Percentiles rank a stretch among this genome's conserved stretches.
Conservation (phyloP, 176 grass and related monocot species). For the Musa schizocarpa region DNA sequence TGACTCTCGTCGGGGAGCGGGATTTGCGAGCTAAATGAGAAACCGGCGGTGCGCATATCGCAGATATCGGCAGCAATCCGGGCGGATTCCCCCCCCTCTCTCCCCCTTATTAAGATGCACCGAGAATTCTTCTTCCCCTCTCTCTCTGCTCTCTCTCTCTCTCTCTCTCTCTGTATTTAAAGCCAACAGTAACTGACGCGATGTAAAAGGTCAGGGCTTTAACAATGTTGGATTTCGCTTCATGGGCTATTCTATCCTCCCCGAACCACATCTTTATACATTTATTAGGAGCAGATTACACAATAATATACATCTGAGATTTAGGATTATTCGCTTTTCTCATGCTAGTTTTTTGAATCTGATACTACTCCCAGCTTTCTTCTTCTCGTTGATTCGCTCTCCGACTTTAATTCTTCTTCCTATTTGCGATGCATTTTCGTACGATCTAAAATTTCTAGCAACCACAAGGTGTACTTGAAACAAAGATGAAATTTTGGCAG, state of each 20-base stretch:
- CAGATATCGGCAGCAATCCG: conserved; percentile 11
- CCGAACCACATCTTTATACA: neutral
- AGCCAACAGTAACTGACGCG: conserved; percentile 9
- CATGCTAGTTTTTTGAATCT: no score
- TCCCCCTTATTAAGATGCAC: conserved; percentile 5
- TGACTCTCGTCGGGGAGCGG: neutral
- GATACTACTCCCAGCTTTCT: no score
- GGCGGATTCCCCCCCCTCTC: neutral
- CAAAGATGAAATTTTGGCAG: no score
- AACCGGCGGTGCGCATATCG: conserved; percentile 9
- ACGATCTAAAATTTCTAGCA: no score
- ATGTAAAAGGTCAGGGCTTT: conserved; percentile 8
- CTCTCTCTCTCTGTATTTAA: conserved; percentile 13
- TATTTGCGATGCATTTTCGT: no score
- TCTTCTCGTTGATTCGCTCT: no score
- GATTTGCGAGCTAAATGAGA: neutral
- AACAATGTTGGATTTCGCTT: conserved; percentile 9
- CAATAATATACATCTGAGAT: neutral
- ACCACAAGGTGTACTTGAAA: no score
- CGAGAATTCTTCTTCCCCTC: neutral
- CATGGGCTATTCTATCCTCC: neutral
- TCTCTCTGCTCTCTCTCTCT: neutral
- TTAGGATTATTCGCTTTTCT: neutral
- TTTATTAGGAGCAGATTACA: conserved; percentile 1
- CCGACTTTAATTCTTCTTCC: no score